Conservation (phyloP, 2,329 filamentous ascomycete genomes). For the Penicillium sp. region DNA sequence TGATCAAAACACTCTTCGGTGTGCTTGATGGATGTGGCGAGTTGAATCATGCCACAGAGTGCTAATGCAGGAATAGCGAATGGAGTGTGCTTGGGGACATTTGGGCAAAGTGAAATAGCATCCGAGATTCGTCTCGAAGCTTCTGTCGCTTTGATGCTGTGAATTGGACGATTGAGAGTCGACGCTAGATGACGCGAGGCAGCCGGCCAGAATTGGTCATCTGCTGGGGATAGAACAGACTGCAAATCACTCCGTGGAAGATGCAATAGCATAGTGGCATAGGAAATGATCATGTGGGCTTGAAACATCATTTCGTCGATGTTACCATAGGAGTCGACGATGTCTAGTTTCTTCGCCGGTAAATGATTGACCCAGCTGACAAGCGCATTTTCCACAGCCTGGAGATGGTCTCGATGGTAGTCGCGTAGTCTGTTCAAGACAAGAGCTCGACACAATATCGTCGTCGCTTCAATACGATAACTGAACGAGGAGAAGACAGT, state of each 20-base stretch:
- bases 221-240: conserved; percentile 22
- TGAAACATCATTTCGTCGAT: conserved; percentile 60
- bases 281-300: conserved; percentile 37
- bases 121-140: conserved; percentile 32
- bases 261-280: conserved; percentile 64
- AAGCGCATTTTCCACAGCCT: conserved; percentile 53
- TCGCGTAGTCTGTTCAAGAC: conserved; percentile 36
- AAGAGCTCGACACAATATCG: conserved; percentile 71
- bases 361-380: conserved; percentile 74
- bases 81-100: conserved; percentile 29
- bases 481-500: conserved; percentile 74
- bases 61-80: conserved; percentile 28
- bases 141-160: conserved; percentile 35
- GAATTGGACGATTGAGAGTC: conserved; percentile 31
- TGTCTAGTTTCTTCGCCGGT: conserved; percentile 62
- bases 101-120: conserved; percentile 31
- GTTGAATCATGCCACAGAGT: conserved; percentile 34
- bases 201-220: conserved; percentile 25
- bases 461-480: conserved; percentile 72
- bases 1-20: conserved; percentile 37
- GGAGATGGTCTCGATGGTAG: conserved; percentile 50
- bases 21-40: conserved; percentile 32
- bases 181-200: conserved; percentile 27
- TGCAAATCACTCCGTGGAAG: conserved; percentile 67
- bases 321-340: conserved; percentile 62